These are phyloP conservation scores for Alternaria ventricosa DNA, from an alignment of 2,329 filamentous ascomycete genomes.

Conservation along the genomic window DNA sequence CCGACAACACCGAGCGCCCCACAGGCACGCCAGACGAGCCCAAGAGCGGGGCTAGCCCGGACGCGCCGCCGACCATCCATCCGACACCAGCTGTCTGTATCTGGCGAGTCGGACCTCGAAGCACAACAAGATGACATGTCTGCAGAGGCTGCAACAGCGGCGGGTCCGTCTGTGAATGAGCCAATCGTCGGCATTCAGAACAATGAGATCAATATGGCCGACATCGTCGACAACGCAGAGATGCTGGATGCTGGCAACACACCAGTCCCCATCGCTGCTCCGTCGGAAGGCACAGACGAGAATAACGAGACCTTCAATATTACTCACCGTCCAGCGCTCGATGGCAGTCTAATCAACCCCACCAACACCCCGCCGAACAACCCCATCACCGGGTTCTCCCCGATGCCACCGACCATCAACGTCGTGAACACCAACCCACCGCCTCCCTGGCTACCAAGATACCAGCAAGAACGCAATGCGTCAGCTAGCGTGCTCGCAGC, in stretches of 20 bases:
- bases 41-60: slow-evolving; percentile 56
- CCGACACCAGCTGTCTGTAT: slow-evolving; percentile 83
- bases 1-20: slow-evolving; percentile 53
- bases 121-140: slow-evolving; percentile 81
- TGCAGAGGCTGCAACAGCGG: slow-evolving; percentile 77
- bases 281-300: slow-evolving; percentile 83
- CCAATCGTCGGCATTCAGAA: slow-evolving; percentile 81
- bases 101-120: slow-evolving; percentile 82
- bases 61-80: slow-evolving; percentile 80
- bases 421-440: slow-evolving; percentile 76
- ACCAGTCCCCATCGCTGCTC: slow-evolving; percentile 75
- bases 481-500: slow-evolving; percentile 78
- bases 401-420: slow-evolving; percentile 70
- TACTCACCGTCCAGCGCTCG: slow-evolving; percentile 81
- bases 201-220: slow-evolving; percentile 81
- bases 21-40: slow-evolving; percentile 44
- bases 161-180: slow-evolving; percentile 71
- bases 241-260: slow-evolving; percentile 75
- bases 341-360: slow-evolving; percentile 81
- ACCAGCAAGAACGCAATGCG: slow-evolving; percentile 74
- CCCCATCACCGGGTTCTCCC: slow-evolving; percentile 72
- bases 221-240: slow-evolving; percentile 82
- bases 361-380: slow-evolving; percentile 67
- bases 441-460: slow-evolving; percentile 79
- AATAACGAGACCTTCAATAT: slow-evolving; percentile 84